Conservation (phyloP, 306 rosid species). For the Trifolium pratense region DNA sequence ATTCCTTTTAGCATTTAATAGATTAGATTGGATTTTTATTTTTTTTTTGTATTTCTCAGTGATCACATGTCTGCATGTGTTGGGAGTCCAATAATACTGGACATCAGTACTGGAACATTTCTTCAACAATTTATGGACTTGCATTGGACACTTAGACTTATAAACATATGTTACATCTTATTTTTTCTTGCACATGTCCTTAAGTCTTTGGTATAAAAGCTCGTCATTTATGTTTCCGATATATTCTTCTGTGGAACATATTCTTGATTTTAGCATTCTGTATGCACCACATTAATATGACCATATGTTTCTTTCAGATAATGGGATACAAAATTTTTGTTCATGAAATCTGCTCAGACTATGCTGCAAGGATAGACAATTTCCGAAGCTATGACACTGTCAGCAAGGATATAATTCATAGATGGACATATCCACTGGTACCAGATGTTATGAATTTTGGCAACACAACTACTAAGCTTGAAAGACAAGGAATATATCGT, state of each 20-base stretch:
- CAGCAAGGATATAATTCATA: conserved; percentile 95
- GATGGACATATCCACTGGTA: conserved; percentile 97
- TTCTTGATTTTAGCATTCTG: conserved; percentile 40
- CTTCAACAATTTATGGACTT: conserved; percentile 3
- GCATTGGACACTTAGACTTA: background rate
- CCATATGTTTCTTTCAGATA: conserved; percentile 63
- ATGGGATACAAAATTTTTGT: conserved; percentile 96
- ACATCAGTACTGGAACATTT: background rate
- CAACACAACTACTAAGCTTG: conserved; percentile 68
- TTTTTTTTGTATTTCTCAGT: no score
- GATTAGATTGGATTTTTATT: no score
- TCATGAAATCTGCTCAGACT: conserved; percentile 88
- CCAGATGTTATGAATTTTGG: conserved; percentile 89
- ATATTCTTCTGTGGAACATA: conserved; percentile 20
- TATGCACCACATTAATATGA: conserved; percentile 37
- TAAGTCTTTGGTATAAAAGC: conserved; percentile 17
- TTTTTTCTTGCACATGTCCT: conserved; percentile 31
- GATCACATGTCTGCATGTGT: conserved; percentile 28
- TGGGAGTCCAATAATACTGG: conserved; percentile 11
- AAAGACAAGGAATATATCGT: conserved; percentile 90
- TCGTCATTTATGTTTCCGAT: conserved; percentile 13
- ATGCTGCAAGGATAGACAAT: conserved; percentile 97
- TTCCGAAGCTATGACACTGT: conserved; percentile 92
- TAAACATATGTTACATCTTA: background rate
- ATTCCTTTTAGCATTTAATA: conserved; percentile 14